A percentile compares a stretch with the other conserved stretches of the same genome.
Conservation (phyloP, 495 filamentous ascomycete genomes). For the Massariosphaeria phaeospora region DNA sequence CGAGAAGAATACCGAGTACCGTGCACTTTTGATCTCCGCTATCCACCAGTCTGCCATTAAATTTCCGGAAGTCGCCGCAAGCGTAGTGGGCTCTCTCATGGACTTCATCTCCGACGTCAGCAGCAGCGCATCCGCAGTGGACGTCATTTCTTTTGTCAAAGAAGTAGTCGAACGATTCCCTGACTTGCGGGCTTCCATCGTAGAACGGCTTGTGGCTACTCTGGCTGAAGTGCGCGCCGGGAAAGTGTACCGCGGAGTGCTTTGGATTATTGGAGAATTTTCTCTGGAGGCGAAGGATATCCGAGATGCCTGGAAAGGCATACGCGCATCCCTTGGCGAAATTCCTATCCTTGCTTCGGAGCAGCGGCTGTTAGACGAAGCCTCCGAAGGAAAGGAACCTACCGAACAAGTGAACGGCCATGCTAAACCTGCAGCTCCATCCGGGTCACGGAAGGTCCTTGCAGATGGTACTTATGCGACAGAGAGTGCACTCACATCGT, state of each 20-base stretch:
- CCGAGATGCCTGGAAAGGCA: conserved; percentile 93
- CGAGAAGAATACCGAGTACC: conserved; percentile 97
- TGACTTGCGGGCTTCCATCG: conserved; percentile 75
- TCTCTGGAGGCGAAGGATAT: conserved; percentile 91
- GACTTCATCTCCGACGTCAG: conserved; percentile 99
- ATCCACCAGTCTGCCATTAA: conserved; percentile 99
- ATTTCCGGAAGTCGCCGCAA: conserved; percentile 95
- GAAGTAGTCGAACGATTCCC: conserved; percentile 99
- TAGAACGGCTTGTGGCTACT: conserved; percentile 82
- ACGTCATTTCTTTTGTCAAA: conserved; percentile 98
- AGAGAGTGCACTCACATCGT: conserved; percentile 90
- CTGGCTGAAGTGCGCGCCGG: conserved; percentile 91
- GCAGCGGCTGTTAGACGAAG: conserved; percentile 80
- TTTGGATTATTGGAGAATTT: conserved; percentile 99
- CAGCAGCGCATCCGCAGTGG: conserved; percentile 92
- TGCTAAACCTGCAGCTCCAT: conserved; percentile 65
- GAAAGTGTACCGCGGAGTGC: conserved; percentile 91
- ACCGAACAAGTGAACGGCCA: conserved; percentile 80
- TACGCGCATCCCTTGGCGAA: conserved; percentile 89
- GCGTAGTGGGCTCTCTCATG: conserved; percentile 96
- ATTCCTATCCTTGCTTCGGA: conserved; percentile 96
- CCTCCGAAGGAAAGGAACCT: conserved; percentile 58
- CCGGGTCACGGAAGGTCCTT: conserved; percentile 82
- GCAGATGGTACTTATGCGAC: conserved; percentile 82
- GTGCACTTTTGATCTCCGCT: conserved; percentile 89